Evolutionary conservation across 2,329 filamentous ascomycete species (phyloP), one percentile per base, ranked within the genome.

Genomic region (Aspergillus sp.): DNA sequence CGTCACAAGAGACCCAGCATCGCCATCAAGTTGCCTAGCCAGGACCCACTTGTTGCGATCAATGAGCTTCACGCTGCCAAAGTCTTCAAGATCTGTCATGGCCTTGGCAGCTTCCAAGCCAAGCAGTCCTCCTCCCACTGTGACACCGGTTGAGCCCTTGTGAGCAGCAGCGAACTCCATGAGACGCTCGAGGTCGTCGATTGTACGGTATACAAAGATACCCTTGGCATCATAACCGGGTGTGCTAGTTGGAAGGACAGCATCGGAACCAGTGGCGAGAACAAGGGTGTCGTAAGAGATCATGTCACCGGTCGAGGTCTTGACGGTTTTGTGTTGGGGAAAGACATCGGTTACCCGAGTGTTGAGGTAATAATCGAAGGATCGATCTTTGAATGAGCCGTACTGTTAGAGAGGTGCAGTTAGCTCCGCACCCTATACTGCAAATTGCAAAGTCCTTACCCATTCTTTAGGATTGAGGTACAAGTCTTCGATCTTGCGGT

Each of bases 101-200:
- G 93, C 93, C 71, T 96, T 95, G 38, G 92, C 93, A 2, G 93
- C 93, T 78, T 97, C 93, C 0, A 97, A 84, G 0, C 93, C 93
- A 0, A 97, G 83, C 25, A 97, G 77, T 0, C 93, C 93, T 56
- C 93, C 93, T 25, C 93, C 93, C 3, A 97, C 91, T 0, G 95
- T 92, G 4, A 88, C 85, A 0, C 91, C 92, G 2, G 85, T 85
- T 2, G 88, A 87, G 4, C 87, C 91, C 68, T 87, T 90, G 57
- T 87, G 85, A 11, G 82, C 80, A 1, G 86, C 83, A 0, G 91
- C 87, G 71, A 90, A 96, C 1, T 83, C 80, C 60, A 97, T 96
- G 4, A 97, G 84, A 48, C 83, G 85, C 72, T 93, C 83, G 41
- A 97, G 78, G 73, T 97, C 93, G 2, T 90, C 87, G 62, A 97